Evolutionary conservation across 176 grass and related monocot genomes (phyloP), one percentile per base, ranked within the genome.

Genomic region (Tuctoria greenei): DNA sequence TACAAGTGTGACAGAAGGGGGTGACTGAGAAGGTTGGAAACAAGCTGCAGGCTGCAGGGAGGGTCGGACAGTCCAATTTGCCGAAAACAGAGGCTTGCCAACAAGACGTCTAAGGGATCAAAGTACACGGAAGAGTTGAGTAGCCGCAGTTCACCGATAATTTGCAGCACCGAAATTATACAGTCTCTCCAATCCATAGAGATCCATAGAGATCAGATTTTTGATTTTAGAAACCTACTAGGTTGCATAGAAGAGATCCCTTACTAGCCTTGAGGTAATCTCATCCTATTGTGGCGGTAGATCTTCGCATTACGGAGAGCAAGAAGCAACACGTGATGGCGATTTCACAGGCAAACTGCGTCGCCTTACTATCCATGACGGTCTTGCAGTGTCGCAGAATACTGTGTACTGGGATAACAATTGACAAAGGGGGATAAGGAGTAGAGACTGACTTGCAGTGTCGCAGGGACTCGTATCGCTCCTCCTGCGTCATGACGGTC

Each of bases 401-500:
- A 47, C 31, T 31, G 1, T 40, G 8, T 5, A 40, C 13, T 16
- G 0, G 45, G 45, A 47, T 51, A 51, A 46, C 44, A 46, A 50
- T 18, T 50, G 4, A 7, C 18, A 54, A 21, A 54, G 8, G 4
- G 6, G 18, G 8, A 20, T 17, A 4, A 20, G 49, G 2, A 7
- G 6, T 20, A 14, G 8, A 14, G 0, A 69, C 91, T 61, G 49
- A 98, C 95, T 89, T 98, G 91, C 95, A 98, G 79, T 94, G 95
- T 47, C 91, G 91, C 44, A 98, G 95, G 8, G 95, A 98, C 66
- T 98, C 91, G 65, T 98, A 98, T 7, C 91, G 91, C 74, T 98
- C 95, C 0, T 86, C 77, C 85, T 98, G 79, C 17, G 76, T 88
- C 95, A 98, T 98, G 82, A 98, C 95, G 13, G 95, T 98, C 93